phyloP scores from a whole-genome alignment of 169 alveolate species.

The Cryptosporidium andersoni region DNA sequence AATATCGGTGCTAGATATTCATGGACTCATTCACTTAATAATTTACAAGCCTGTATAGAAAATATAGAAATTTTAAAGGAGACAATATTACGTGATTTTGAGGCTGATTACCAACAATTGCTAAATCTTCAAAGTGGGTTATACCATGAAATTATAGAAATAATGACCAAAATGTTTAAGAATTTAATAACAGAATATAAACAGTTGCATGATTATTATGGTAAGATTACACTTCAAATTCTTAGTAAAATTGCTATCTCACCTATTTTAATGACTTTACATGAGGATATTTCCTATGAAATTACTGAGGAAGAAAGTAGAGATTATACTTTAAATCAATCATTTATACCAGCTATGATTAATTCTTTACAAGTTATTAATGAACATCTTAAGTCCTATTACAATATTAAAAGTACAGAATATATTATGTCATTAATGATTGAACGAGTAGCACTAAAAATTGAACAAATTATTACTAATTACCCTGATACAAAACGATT shows the following conservation, averaged over 20 bases:
- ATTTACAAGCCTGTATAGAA: slow-evolving; percentile 61
- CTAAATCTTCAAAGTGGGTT: neutral
- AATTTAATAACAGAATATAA: slow-evolving; percentile 30
- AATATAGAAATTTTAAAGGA: slow-evolving; percentile 42
- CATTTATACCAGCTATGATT: slow-evolving; percentile 47
- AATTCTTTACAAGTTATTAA: slow-evolving; percentile 38
- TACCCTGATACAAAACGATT: slow-evolving; percentile 61
- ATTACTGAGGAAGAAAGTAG: slow-evolving; percentile 49
- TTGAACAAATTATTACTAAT: slow-evolving; percentile 49
- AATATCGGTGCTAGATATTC: slow-evolving; percentile 35
- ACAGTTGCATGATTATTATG: slow-evolving; percentile 42
- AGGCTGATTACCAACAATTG: slow-evolving; percentile 7
- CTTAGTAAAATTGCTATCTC: slow-evolving; percentile 58
- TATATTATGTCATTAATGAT: slow-evolving; percentile 58
- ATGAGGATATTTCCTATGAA: slow-evolving; percentile 45
- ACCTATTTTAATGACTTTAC: slow-evolving; percentile 34
- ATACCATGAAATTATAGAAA: neutral
- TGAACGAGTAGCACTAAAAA: slow-evolving; percentile 57
- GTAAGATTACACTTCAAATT: slow-evolving; percentile 56
- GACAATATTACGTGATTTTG: slow-evolving; percentile 46
- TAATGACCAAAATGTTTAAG: slow-evolving; percentile 20
- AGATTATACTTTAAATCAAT: slow-evolving; percentile 49
- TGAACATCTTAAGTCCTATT: slow-evolving; percentile 50
- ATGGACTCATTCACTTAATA: slow-evolving; percentile 65
- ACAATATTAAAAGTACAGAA: slow-evolving; percentile 49